Percentiles rank a stretch among this genome's conserved stretches.
phyloP scores from a whole-genome alignment of 352 stramenopile genomes.

The Nothophytophthora sp. region DNA sequence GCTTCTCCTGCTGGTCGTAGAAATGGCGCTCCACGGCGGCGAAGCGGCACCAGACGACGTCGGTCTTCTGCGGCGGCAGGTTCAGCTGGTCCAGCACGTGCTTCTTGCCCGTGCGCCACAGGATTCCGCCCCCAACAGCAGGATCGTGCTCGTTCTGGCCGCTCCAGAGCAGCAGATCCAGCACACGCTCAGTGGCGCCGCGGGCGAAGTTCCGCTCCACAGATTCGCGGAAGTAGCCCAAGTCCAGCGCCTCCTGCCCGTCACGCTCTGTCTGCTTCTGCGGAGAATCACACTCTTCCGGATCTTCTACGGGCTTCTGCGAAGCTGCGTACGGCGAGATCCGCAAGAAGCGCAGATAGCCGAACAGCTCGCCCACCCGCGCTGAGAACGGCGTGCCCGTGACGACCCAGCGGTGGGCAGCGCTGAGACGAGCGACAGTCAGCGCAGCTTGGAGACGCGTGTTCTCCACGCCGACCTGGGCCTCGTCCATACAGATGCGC shows the following conservation, averaged over 20 bases:
- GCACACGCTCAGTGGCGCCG: constrained; percentile 41
- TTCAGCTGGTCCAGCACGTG: constrained; percentile 70
- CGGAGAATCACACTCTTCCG: constrained; percentile 3
- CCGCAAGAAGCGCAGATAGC: constrained; percentile 74
- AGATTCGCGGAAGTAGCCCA: constrained; percentile 33
- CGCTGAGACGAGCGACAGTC: constrained; percentile 76
- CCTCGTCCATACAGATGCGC: constrained; percentile 93
- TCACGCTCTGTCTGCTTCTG: constrained; percentile 12
- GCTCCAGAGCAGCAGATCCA: constrained; percentile 54
- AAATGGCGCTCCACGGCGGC: constrained; percentile 78
- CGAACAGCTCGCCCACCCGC: constrained; percentile 85
- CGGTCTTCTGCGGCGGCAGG: constrained; percentile 54
- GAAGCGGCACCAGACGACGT: constrained; percentile 70
- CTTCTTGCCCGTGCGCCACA: constrained; percentile 83
- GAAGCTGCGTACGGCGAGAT: constrained; percentile 37
- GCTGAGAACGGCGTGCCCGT: constrained; percentile 90
- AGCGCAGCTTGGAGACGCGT: constrained; percentile 68
- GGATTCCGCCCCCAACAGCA: constrained; percentile 33
- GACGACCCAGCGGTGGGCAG: constrained; percentile 83
- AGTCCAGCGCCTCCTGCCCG: constrained; percentile 26
- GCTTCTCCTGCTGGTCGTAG: constrained; percentile 69
- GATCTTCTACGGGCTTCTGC: neutral
- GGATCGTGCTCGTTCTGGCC: constrained; percentile 1
- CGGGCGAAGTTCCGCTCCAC: constrained; percentile 36
- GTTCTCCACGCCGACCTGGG: constrained; percentile 89